Conservation (phyloP, 2,329 filamentous ascomycete genomes). For the Cordyceps cicadae region DNA sequence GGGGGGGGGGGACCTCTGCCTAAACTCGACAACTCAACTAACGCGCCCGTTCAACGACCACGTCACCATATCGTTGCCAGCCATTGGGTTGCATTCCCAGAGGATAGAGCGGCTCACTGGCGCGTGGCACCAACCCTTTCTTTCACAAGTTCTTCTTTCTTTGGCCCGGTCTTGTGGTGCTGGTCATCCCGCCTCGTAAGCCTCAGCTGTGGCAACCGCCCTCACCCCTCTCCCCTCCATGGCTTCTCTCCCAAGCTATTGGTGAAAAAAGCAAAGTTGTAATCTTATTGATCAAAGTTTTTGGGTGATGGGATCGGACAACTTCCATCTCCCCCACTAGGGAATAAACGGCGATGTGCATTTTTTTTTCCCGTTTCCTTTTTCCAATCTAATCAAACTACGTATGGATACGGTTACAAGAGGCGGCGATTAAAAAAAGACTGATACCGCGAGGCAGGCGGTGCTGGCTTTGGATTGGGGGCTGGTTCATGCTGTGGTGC, state of each 20-base stretch:
- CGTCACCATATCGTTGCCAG: background rate
- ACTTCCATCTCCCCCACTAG: no score
- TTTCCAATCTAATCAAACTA: no score
- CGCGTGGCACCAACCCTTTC: background rate
- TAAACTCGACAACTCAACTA: no score
- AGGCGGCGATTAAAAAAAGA: background rate
- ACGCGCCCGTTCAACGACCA: background rate
- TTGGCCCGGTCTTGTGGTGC: background rate
- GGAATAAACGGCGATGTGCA: no score
- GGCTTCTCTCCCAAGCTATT: background rate
- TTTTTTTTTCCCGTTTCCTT: no score
- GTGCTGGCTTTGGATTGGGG: background rate
- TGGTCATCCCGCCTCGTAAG: conserved; percentile 4
- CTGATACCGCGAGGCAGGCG: no score
- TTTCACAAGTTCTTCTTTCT: background rate
- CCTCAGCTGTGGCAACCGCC: conserved; percentile 2
- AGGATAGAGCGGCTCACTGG: conserved; percentile 5
- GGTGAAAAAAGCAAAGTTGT: background rate
- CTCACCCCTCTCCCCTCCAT: background rate
- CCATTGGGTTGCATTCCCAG: background rate
- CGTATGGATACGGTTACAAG: no score
- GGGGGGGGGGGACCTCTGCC: no score
- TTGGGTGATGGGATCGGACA: no score
- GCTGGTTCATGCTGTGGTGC: background rate
- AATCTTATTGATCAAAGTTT: background rate